Conservation (phyloP, 768 basidiomycete species). For the Jaapia argillacea region DNA sequence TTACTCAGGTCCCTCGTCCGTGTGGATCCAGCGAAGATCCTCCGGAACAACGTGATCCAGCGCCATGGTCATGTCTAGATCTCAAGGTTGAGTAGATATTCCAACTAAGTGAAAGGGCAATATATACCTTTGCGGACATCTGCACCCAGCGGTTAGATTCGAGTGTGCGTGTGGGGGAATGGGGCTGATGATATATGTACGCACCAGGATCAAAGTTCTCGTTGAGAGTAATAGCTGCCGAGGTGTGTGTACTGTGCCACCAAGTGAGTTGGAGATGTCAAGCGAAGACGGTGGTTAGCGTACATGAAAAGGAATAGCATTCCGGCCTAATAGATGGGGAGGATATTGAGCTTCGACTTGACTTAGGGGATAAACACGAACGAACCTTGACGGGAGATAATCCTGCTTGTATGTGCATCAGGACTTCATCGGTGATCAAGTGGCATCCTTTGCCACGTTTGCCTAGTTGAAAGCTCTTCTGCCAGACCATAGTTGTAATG, state of each 20-base stretch:
- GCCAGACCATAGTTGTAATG: slow-evolving; percentile 78
- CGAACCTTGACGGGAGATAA: slow-evolving; percentile 56
- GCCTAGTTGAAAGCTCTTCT: slow-evolving; percentile 66
- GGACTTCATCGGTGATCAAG: slow-evolving; percentile 72
- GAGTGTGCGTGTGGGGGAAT: too few relatives aligned
- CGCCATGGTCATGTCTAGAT: slow-evolving; percentile 90
- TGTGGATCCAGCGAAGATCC: slow-evolving; percentile 70
- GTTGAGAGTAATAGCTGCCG: slow-evolving; percentile 73
- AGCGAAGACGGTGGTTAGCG: slow-evolving; percentile 14
- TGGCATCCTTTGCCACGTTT: slow-evolving; percentile 59
- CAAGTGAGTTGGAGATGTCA: slow-evolving; percentile 14
- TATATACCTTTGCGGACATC: slow-evolving; percentile 34
- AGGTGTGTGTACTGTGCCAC: slow-evolving; percentile 58
- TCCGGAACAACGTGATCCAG: slow-evolving; percentile 86
- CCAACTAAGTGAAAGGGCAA: slow-evolving; percentile 1
- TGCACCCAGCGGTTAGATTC: slow-evolving; percentile 14
- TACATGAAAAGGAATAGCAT: slow-evolving; percentile 88
- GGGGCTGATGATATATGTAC: slow-evolving; percentile 10
- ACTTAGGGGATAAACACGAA: not conserved
- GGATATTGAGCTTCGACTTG: not conserved
- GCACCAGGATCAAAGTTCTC: slow-evolving; percentile 87
- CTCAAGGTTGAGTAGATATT: slow-evolving; percentile 15
- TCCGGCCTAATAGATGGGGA: slow-evolving; percentile 56
- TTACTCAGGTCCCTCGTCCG: slow-evolving; percentile 89
- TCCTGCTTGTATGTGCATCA: slow-evolving; percentile 56